These are phyloP conservation scores for Xylariaceae sp. DNA, from an alignment of 2,329 filamentous ascomycete genomes.

Conservation along the genomic window DNA sequence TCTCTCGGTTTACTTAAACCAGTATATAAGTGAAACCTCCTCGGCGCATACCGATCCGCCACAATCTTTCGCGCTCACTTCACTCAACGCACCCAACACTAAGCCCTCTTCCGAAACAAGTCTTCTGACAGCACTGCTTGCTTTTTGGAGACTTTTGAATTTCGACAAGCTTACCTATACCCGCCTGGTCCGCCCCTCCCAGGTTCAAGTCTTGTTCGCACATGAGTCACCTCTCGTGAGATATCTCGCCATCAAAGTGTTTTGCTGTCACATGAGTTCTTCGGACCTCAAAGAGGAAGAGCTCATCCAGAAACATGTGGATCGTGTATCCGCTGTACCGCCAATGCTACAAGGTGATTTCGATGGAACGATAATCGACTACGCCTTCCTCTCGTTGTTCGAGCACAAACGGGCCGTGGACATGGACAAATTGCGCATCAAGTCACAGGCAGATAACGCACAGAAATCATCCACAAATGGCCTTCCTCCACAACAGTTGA, in stretches of 20 bases:
- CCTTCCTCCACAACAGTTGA: constrained; percentile 44
- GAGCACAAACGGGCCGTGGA: constrained; percentile 52
- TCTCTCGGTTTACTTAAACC: constrained; percentile 67
- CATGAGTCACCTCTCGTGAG: constrained; percentile 59
- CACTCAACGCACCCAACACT: constrained; percentile 19
- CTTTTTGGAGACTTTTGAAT: constrained; percentile 74
- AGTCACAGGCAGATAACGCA: constrained; percentile 28
- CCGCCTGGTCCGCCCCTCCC: constrained; percentile 58
- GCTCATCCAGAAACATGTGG: constrained; percentile 65
- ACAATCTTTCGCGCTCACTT: constrained; percentile 26
- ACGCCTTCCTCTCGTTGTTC: constrained; percentile 63
- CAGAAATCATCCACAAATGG: constrained; percentile 15
- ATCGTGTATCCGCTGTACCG: constrained; percentile 34
- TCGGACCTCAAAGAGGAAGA: constrained; percentile 75
- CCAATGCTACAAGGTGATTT: constrained; percentile 64
- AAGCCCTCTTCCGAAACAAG: constrained; percentile 10
- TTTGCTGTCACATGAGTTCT: constrained; percentile 73
- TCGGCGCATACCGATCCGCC: constrained; percentile 13
- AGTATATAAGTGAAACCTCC: constrained; percentile 34
- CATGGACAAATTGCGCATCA: constrained; percentile 39
- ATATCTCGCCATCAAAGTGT: constrained; percentile 77
- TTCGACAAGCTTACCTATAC: constrained; percentile 69
- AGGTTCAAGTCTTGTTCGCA: constrained; percentile 65
- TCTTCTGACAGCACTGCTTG: constrained; percentile 51
- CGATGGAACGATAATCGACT: constrained; percentile 75